A percentile compares a stretch with the other conserved stretches of the same genome.
These are phyloP conservation scores for Flammula alnicola DNA, from an alignment of 1,284 basidiomycete genomes.

Conservation along the genomic window DNA sequence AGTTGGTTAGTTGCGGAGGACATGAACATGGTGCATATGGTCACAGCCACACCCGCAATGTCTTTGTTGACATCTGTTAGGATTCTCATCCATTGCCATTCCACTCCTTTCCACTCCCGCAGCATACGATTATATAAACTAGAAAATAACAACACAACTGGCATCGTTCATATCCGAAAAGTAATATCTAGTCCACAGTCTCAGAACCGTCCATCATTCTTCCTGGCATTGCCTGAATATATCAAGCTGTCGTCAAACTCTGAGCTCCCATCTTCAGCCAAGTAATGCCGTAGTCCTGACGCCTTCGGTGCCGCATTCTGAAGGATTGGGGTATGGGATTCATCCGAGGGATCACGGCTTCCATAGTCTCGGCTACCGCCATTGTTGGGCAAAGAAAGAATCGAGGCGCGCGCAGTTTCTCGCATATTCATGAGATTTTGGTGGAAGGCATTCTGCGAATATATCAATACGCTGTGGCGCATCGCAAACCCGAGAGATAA, in stretches of 20 bases:
- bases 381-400: constrained; percentile 55
- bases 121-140: too few relatives aligned
- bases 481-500: not conserved
- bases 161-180: constrained; percentile 3
- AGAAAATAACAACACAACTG: too few relatives aligned
- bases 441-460: constrained; percentile 69
- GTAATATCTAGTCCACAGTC: constrained; percentile 11
- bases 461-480: not conserved
- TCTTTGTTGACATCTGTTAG: constrained; percentile 22
- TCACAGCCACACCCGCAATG: not conserved
- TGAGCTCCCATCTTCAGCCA: constrained; percentile 52
- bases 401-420: constrained; percentile 67
- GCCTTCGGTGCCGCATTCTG: constrained; percentile 50
- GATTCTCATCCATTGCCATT: too few relatives aligned
- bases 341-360: constrained; percentile 55
- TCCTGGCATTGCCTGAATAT: constrained; percentile 29
- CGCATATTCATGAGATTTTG: constrained; percentile 80
- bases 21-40: constrained; percentile 15
- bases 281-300: constrained; percentile 59
- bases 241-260: constrained; percentile 51
- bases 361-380: constrained; percentile 51
- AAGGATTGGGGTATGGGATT: constrained; percentile 58
- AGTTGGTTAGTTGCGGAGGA: constrained; percentile 11
- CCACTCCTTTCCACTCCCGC: too few relatives aligned
- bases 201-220: constrained; percentile 27